phyloP scores from a whole-genome alignment of 176 grass and related monocot species.

The Carex cristatella region DNA sequence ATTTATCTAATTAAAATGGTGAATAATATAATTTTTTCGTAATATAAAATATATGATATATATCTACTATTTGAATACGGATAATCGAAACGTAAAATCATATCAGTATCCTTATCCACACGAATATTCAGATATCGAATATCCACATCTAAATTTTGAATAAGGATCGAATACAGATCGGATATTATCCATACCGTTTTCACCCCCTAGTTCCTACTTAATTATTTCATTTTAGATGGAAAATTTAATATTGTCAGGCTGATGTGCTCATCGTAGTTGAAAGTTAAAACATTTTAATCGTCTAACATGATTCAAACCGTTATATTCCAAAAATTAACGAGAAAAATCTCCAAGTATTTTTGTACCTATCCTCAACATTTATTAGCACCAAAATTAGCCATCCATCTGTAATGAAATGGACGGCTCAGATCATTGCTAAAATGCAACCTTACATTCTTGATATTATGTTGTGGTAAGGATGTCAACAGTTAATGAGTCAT shows the following conservation, averaged over 20 bases:
- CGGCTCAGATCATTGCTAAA: neutral
- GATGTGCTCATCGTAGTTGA: too few relatives aligned
- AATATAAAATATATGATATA: too few relatives aligned
- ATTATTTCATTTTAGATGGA: neutral
- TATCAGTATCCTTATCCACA: too few relatives aligned
- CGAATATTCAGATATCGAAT: too few relatives aligned
- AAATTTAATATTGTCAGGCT: neutral
- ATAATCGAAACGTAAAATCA: too few relatives aligned
- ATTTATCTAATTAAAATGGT: too few relatives aligned
- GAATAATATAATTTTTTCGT: too few relatives aligned
- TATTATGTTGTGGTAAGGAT: neutral
- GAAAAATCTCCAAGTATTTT: neutral
- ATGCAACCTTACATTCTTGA: neutral
- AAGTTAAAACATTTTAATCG: neutral
- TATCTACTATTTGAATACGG: too few relatives aligned
- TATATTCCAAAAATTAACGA: neutral
- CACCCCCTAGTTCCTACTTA: neutral
- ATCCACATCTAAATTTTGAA: too few relatives aligned
- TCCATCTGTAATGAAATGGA: neutral
- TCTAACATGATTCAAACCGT: neutral
- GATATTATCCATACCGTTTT: too few relatives aligned
- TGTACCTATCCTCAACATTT: neutral
- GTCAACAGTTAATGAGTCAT: neutral
- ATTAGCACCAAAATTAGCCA: neutral
- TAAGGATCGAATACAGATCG: too few relatives aligned